Evolutionary conservation across 2,329 filamentous ascomycete genomes (phyloP).

Genomic region (Nigrospora osmanthi): DNA sequence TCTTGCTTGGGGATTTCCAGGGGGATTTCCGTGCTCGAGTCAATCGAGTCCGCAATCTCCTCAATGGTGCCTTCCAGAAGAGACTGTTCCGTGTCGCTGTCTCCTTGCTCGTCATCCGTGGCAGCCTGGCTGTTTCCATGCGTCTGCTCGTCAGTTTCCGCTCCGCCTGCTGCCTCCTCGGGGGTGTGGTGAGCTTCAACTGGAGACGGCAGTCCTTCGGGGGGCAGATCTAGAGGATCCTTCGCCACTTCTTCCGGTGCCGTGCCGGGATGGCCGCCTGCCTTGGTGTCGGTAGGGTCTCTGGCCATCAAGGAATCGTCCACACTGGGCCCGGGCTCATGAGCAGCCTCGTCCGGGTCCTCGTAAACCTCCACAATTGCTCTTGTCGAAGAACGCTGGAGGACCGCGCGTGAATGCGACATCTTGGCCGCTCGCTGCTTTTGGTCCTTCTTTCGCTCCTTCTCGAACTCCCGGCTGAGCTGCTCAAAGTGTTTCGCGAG

Average conservation of each 20-base stretch:
- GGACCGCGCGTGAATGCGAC: slow-evolving; percentile 67
- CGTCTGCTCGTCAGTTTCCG: slow-evolving; percentile 33
- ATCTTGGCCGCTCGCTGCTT: slow-evolving; percentile 73
- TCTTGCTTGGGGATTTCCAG: slow-evolving; percentile 85
- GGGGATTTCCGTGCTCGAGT: slow-evolving; percentile 50
- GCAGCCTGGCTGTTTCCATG: slow-evolving; percentile 50
- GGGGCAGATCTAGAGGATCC: slow-evolving; percentile 1
- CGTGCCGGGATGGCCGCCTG: background rate
- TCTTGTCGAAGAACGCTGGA: slow-evolving; percentile 83
- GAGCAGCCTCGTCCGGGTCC: slow-evolving; percentile 86
- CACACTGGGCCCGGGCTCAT: slow-evolving; percentile 62
- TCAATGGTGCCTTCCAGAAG: slow-evolving; percentile 61
- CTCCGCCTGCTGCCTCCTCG: slow-evolving; percentile 26
- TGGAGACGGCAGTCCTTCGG: slow-evolving; percentile 5
- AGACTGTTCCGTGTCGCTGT: slow-evolving; percentile 66
- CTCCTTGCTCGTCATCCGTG: slow-evolving; percentile 59
- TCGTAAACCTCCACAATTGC: slow-evolving; percentile 95
- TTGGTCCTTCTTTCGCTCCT: slow-evolving; percentile 80
- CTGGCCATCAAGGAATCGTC: slow-evolving; percentile 43
- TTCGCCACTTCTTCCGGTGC: slow-evolving; percentile 8
- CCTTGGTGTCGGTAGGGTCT: slow-evolving; percentile 13
- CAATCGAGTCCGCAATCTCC: slow-evolving; percentile 55
- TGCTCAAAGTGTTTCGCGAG: slow-evolving; percentile 95
- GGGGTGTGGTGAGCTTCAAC: slow-evolving; percentile 17
- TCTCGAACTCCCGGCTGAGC: slow-evolving; percentile 91